These are phyloP conservation scores for Colletotrichum higginsianum DNA, from an alignment of 2,329 filamentous ascomycete species.

Conservation along the genomic window DNA sequence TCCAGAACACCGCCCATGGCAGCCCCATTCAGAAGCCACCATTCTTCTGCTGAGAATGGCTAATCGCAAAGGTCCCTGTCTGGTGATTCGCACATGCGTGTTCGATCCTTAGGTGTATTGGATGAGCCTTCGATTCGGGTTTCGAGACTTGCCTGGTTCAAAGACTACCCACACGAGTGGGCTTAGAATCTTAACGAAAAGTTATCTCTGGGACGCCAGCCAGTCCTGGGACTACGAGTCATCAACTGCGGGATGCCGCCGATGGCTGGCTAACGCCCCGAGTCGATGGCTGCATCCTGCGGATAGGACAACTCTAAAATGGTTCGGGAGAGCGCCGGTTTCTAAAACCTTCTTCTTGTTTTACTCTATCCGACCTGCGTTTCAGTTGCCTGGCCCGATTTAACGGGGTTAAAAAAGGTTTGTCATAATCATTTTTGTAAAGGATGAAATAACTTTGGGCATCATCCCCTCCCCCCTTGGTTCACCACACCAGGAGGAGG, in stretches of 20 bases:
- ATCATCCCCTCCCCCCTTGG: no score
- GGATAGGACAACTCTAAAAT: background rate
- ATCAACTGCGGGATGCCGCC: background rate
- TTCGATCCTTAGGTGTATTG: background rate
- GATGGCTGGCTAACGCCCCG: background rate
- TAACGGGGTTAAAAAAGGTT: background rate
- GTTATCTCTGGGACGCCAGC: no score
- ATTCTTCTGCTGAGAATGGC: background rate
- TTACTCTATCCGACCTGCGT: background rate
- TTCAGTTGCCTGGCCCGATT: background rate
- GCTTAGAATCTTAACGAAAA: no score
- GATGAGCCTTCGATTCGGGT: background rate
- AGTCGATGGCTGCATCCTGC: background rate
- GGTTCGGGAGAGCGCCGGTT: background rate
- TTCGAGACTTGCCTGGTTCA: no score
- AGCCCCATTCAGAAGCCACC: background rate
- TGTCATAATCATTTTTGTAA: background rate
- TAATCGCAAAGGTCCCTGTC: background rate
- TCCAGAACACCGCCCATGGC: background rate
- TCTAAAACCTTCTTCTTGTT: background rate
- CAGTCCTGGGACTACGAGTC: background rate
- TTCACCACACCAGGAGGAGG: background rate
- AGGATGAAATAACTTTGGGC: no score
- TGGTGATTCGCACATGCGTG: background rate
- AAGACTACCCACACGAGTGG: no score